phyloP scores from a whole-genome alignment of 345 rosid species.

The Eucalyptus tenuipes region DNA sequence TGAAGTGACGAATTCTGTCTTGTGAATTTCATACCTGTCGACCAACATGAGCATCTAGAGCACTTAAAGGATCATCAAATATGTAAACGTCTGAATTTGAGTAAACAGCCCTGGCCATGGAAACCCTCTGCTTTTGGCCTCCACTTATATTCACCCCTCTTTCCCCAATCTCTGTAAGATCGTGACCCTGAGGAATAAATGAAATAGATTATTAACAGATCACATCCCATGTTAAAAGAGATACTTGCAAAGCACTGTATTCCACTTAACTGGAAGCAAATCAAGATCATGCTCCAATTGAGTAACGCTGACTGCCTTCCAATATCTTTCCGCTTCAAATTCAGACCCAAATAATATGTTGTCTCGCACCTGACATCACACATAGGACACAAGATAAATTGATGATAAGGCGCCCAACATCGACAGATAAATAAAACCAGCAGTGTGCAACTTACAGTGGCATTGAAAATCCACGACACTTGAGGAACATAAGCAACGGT shows the following conservation, averaged over 20 bases:
- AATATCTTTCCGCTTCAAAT: constrained; percentile 53
- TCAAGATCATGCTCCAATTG: constrained; percentile 79
- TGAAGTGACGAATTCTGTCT: not conserved
- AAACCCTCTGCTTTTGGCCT: constrained; percentile 97
- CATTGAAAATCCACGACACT: constrained; percentile 97
- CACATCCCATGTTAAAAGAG: not conserved
- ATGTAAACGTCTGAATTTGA: constrained; percentile 82
- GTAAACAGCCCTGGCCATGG: constrained; percentile 98
- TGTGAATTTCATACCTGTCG: constrained; percentile 40
- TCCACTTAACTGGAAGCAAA: constrained; percentile 70
- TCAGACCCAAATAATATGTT: constrained; percentile 83
- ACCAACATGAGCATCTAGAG: constrained; percentile 88
- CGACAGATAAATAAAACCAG: not conserved
- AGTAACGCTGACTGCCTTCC: constrained; percentile 70
- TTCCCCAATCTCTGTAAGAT: constrained; percentile 95
- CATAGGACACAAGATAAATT: not conserved
- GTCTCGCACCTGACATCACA: constrained; percentile 55
- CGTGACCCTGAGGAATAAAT: constrained; percentile 52
- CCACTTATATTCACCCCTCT: constrained; percentile 99
- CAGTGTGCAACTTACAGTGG: constrained; percentile 45
- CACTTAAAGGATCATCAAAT: constrained; percentile 97
- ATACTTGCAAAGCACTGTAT: not conserved
- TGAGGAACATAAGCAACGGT: constrained; percentile 93
- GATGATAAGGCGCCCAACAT: not conserved
- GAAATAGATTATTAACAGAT: not conserved